Conservation (phyloP, 352 stramenopile species). For the Halophytophthora batemanensis region DNA sequence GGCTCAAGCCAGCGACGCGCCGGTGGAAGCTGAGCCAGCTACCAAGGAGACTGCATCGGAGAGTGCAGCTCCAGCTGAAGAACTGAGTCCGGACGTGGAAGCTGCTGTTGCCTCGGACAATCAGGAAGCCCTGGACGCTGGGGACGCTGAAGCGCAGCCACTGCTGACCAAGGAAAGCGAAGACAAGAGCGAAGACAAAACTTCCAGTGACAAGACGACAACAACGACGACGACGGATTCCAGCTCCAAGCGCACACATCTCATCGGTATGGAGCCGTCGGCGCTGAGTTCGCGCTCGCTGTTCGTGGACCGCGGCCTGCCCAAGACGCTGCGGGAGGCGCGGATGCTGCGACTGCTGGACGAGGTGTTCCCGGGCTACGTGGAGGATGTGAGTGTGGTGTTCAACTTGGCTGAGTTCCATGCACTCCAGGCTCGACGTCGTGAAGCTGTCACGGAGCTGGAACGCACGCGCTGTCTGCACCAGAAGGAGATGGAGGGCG, state of each 20-base stretch:
- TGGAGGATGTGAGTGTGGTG: slow-evolving; percentile 79
- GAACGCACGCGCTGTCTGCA: slow-evolving; percentile 61
- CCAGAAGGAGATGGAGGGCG: slow-evolving; percentile 27
- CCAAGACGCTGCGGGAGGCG: slow-evolving; percentile 72
- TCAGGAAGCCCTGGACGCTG: slow-evolving; percentile 10
- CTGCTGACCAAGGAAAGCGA: slow-evolving; percentile 19
- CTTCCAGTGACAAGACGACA: too few relatives aligned
- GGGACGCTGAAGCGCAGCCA: slow-evolving; percentile 20
- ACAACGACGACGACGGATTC: slow-evolving; percentile 2
- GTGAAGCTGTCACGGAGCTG: slow-evolving; percentile 46
- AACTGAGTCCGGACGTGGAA: slow-evolving; percentile 7
- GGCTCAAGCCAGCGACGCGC: background rate
- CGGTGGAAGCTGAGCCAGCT: slow-evolving; percentile 2
- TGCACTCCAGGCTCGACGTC: slow-evolving; percentile 45
- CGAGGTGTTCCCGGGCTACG: slow-evolving; percentile 78
- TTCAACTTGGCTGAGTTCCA: slow-evolving; percentile 81
- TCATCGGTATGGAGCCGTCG: slow-evolving; percentile 83
- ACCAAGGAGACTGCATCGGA: slow-evolving; percentile 15
- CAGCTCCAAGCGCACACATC: slow-evolving; percentile 36
- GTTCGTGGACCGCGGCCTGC: slow-evolving; percentile 75
- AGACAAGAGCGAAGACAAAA: slow-evolving; percentile 9
- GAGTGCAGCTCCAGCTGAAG: slow-evolving; percentile 7
- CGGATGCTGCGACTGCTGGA: slow-evolving; percentile 75
- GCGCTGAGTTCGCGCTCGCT: slow-evolving; percentile 68
- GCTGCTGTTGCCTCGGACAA: slow-evolving; percentile 6